Percentiles rank a stretch among this genome's conserved stretches.
phyloP scores from a whole-genome alignment of 331 rosid genomes.

The Cydonia oblonga region DNA sequence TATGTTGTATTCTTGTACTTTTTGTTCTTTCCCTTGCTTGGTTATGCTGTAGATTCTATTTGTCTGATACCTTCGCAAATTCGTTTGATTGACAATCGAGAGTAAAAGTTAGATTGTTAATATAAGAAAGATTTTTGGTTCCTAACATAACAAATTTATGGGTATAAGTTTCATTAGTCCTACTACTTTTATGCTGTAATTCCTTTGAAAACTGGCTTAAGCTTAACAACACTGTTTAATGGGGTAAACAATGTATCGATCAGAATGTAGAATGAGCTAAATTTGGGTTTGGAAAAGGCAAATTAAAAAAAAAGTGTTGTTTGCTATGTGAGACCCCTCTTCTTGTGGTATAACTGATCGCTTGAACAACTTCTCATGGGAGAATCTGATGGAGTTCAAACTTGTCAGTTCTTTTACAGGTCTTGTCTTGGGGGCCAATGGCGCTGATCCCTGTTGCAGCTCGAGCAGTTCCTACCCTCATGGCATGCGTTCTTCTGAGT shows the following conservation, averaged over 20 bases:
- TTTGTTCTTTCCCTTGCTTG: constrained; percentile 5
- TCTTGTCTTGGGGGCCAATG: constrained; percentile 67
- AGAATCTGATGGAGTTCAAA: constrained; percentile 20
- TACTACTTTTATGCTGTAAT: background rate
- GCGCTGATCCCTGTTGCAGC: constrained; percentile 48
- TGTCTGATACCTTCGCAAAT: background rate
- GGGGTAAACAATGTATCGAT: background rate
- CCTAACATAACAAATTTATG: background rate
- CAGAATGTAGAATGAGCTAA: background rate
- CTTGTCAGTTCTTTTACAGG: constrained; percentile 68
- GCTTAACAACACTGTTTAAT: background rate
- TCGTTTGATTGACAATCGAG: background rate
- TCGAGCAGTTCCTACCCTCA: constrained; percentile 42
- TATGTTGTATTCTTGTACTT: too few species aligned
- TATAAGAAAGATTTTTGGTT: too few species aligned
- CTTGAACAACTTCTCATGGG: background rate
- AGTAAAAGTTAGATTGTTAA: background rate
- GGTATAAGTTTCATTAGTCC: background rate
- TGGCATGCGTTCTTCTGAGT: constrained; percentile 59
- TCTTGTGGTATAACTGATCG: background rate
- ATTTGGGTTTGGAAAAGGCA: background rate
- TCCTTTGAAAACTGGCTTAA: background rate
- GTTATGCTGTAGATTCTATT: background rate
- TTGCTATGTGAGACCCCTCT: background rate
- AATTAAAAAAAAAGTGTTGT: background rate